These are phyloP conservation scores for Guyanaporus albipodus DNA, from an alignment of 768 basidiomycete species.

Conservation along the genomic window DNA sequence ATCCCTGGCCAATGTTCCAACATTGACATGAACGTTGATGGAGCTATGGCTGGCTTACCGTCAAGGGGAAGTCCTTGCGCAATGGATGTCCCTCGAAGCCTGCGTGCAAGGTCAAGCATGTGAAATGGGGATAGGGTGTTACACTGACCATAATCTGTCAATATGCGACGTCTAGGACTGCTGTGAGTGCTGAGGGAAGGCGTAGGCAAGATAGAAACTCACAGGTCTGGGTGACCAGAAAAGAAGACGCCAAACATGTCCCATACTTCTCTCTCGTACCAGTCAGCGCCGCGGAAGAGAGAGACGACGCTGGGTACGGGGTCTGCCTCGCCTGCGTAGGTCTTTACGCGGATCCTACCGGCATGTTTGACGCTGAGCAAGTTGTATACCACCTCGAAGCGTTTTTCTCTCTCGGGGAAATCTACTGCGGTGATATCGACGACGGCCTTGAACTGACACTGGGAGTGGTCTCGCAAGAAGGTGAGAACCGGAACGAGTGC, in stretches of 20 bases:
- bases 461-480: constrained; percentile 92
- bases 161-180: constrained; percentile 74
- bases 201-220: constrained; percentile 33
- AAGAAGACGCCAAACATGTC: constrained; percentile 98
- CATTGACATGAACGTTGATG: background rate
- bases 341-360: constrained; percentile 93
- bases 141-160: constrained; percentile 89
- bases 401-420: constrained; percentile 86
- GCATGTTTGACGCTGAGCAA: constrained; percentile 75
- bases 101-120: constrained; percentile 24
- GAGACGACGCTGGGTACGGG: constrained; percentile 79
- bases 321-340: constrained; percentile 91
- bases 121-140: background rate
- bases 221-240: constrained; percentile 94
- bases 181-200: constrained; percentile 14
- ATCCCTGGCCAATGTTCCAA: constrained; percentile 58
- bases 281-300: constrained; percentile 89
- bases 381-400: constrained; percentile 98
- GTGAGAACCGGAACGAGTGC: constrained; percentile 81
- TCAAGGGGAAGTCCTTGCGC: constrained; percentile 97
- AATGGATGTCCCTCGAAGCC: constrained; percentile 97
- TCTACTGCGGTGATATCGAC: constrained; percentile 97
- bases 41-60: constrained; percentile 46
- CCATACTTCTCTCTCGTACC: constrained; percentile 99
- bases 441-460: constrained; percentile 88